Evolutionary conservation across 2,329 filamentous ascomycete genomes (phyloP).

Genomic region (Aspergillus aculeatus): DNA sequence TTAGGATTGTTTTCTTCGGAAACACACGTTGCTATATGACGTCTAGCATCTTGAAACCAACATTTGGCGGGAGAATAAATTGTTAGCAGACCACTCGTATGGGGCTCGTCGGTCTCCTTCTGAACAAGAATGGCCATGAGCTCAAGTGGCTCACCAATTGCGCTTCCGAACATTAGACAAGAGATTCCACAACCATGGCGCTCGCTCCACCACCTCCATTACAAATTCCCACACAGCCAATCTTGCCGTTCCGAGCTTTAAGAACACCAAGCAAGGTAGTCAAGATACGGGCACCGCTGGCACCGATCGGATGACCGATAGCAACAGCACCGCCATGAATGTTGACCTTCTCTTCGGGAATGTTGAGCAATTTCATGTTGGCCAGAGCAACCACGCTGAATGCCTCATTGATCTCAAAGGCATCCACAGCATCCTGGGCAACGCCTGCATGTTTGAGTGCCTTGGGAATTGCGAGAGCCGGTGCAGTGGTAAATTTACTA

Average conservation of each 20-base stretch:
- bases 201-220: conserved; percentile 96
- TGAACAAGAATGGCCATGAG: background rate
- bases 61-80: background rate
- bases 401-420: conserved; percentile 98
- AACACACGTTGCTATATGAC: background rate
- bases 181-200: conserved; percentile 80
- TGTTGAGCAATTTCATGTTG: conserved; percentile 85
- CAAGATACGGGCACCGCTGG: conserved; percentile 89
- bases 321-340: conserved; percentile 93
- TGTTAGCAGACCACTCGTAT: background rate
- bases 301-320: conserved; percentile 91
- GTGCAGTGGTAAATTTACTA: conserved; percentile 92
- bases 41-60: background rate
- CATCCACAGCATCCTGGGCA: conserved; percentile 74
- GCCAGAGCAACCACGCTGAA: conserved; percentile 95
- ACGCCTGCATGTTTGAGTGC: conserved; percentile 92
- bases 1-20: background rate
- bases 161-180: conserved; percentile 32
- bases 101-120: background rate
- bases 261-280: conserved; percentile 86
- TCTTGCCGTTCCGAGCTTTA: conserved; percentile 86
- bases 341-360: conserved; percentile 86
- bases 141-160: background rate
- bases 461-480: conserved; percentile 92
- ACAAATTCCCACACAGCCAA: conserved; percentile 93